phyloP scores from a whole-genome alignment of 805 yeast species.

The Candida dendrica region DNA sequence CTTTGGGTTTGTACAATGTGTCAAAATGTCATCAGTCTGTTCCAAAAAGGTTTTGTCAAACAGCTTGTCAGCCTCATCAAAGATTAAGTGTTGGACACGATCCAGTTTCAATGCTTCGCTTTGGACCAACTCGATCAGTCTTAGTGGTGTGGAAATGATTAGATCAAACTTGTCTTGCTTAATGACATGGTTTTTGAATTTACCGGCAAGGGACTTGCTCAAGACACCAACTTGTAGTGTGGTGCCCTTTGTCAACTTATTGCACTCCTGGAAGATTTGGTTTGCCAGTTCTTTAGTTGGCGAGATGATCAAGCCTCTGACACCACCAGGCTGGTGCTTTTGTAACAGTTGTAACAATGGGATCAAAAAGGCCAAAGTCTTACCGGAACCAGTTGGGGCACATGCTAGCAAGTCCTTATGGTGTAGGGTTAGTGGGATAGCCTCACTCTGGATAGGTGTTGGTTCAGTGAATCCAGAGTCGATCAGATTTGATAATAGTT shows the following conservation, averaged over 20 bases:
- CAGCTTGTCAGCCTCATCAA: slow-evolving; percentile 94
- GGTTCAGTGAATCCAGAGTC: slow-evolving; percentile 75
- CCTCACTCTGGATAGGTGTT: slow-evolving; percentile 88
- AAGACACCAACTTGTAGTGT: slow-evolving; percentile 53
- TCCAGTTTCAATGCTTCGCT: slow-evolving; percentile 53
- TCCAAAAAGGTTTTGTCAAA: slow-evolving; percentile 82
- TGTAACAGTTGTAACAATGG: slow-evolving; percentile 63
- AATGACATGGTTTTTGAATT: slow-evolving; percentile 55
- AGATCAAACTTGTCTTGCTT: slow-evolving; percentile 66
- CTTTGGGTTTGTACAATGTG: slow-evolving; percentile 34
- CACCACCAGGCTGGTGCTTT: slow-evolving; percentile 26
- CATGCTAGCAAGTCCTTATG: slow-evolving; percentile 80
- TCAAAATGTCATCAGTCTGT: slow-evolving; percentile 82
- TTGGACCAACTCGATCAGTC: slow-evolving; percentile 74
- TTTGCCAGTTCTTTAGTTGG: slow-evolving; percentile 93
- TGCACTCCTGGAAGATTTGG: slow-evolving; percentile 71
- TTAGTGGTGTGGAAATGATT: slow-evolving; percentile 79
- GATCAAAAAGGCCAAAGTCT: slow-evolving; percentile 81
- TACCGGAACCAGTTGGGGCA: slow-evolving; percentile 99
- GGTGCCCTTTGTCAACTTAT: slow-evolving; percentile 39
- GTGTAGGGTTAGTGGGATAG: slow-evolving; percentile 67
- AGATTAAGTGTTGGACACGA: slow-evolving; percentile 64
- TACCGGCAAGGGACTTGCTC: slow-evolving; percentile 64
- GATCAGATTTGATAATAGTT: slow-evolving; percentile 51
- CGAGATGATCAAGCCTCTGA: slow-evolving; percentile 74